phyloP scores from a whole-genome alignment of 2,329 filamentous ascomycete species.

The Aspergillus luchuensis region DNA sequence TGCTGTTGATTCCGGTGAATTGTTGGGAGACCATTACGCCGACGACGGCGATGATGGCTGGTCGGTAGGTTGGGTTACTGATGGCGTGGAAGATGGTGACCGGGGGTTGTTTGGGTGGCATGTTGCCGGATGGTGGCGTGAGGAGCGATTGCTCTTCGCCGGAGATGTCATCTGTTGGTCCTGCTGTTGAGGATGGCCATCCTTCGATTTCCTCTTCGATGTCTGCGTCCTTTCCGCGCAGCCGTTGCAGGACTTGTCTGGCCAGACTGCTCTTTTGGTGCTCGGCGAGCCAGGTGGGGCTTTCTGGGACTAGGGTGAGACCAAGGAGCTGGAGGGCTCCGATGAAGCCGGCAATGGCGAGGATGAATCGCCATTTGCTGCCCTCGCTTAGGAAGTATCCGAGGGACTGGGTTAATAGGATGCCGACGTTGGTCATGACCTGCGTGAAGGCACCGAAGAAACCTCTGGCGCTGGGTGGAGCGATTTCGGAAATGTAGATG shows the following conservation, averaged over 20 bases:
- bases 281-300: constrained; percentile 80
- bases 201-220: constrained; percentile 71
- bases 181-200: constrained; percentile 52
- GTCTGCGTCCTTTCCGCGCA: constrained; percentile 69
- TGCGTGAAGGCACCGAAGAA: constrained; percentile 84
- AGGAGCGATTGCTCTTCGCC: constrained; percentile 74
- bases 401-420: constrained; percentile 77
- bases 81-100: constrained; percentile 69
- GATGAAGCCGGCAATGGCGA: constrained; percentile 71
- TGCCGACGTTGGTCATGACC: constrained; percentile 89
- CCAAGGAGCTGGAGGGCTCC: constrained; percentile 68
- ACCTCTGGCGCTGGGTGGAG: constrained; percentile 72
- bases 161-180: constrained; percentile 22
- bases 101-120: constrained; percentile 65
- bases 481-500: constrained; percentile 90
- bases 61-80: constrained; percentile 66
- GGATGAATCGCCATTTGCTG: constrained; percentile 78
- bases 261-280: constrained; percentile 64
- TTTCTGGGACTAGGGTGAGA: constrained; percentile 79
- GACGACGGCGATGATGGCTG: constrained; percentile 77
- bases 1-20: constrained; percentile 90
- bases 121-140: constrained; percentile 57
- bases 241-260: constrained; percentile 68
- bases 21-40: constrained; percentile 94
- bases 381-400: constrained; percentile 85